Base-by-base conservation (phyloP, 2,329 filamentous ascomycete genomes). In the Stromatinia cepivora region DNA sequence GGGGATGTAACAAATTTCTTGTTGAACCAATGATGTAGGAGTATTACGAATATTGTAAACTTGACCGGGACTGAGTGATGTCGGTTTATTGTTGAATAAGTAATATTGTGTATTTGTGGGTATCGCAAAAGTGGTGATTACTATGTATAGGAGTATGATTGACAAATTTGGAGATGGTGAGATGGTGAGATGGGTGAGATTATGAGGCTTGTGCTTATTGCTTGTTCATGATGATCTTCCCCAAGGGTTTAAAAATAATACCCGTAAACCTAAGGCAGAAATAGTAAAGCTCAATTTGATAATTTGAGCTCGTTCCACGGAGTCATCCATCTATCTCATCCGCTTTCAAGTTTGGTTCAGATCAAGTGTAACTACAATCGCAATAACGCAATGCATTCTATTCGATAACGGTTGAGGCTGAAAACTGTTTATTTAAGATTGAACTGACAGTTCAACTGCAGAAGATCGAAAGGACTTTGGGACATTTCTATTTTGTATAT, bases 1-100 rank as follows among this genome's bases (percentile, higher is more conserved):
- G 69, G 73, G 72, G 73, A 66, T 42, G 73, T 71, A 71, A 39
- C 48, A 34, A n/a, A 61, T 54, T 42, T 20, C 22, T 10, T 22
- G 25, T 58, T 36, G 22, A 17, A 10, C 56, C 56, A 58, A 42
- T 25, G 56, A 58, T 17, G 8, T 20, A 10, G 7, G 56, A 42
- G 56, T 1, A 56, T 34, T 34, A 13, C 31, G 22, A 42, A 39
- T 25, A 4, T 58, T 58, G 56, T 36, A 57, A 39, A 39, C 54
- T 25, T 25, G 6, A 17, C 53, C 7, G 7, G 54, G 54, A n/a
- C 22, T 15, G n/a, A 5, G 20, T 39, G 34, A 39, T 39, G 34
- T 5, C 11, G 20, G 34, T 22, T 28, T 54, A 34, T n/a, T n/a
- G 31, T 20, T 46, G 54, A 4, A 15, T 22, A 57, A 28, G 25